Conservation (phyloP, 208 protist species). For the Lotmaria passim region DNA sequence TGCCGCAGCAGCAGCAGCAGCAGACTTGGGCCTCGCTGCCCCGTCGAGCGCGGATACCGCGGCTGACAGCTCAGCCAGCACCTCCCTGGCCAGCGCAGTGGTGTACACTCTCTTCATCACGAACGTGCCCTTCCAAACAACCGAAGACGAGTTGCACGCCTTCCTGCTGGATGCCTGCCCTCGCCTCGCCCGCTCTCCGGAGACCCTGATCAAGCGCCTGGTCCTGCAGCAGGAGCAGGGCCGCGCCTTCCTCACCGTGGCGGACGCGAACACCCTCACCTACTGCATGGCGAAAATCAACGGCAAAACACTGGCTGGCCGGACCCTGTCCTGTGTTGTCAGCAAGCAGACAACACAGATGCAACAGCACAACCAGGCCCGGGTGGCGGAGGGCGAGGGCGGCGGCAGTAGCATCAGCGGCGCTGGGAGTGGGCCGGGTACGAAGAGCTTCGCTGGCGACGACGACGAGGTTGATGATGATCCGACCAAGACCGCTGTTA, state of each 20-base stretch:
- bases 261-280: conserved; percentile 49
- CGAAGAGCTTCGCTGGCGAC: background rate
- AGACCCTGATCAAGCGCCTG: conserved; percentile 89
- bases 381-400: conserved; percentile 8
- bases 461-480: conserved; percentile 36
- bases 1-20: background rate
- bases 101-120: conserved; percentile 88
- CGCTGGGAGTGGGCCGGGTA: background rate
- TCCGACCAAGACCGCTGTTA: conserved; percentile 34
- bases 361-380: conserved; percentile 35
- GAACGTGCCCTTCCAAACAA: conserved; percentile 85
- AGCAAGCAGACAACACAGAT: conserved; percentile 68
- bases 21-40: conserved; percentile 25
- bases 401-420: background rate
- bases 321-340: conserved; percentile 71
- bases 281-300: conserved; percentile 71
- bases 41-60: background rate
- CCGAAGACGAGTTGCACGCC: conserved; percentile 72
- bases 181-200: conserved; percentile 94
- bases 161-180: conserved; percentile 84
- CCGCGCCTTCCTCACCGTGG: conserved; percentile 94
- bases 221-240: conserved; percentile 91
- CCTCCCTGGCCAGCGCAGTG: conserved; percentile 12
- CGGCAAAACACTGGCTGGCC: conserved; percentile 57
- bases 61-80: background rate